Percentiles rank a stretch among this genome's conserved stretches.
Conservation (phyloP, 2,329 filamentous ascomycete species). For the Clonostachys rhizophaga region DNA sequence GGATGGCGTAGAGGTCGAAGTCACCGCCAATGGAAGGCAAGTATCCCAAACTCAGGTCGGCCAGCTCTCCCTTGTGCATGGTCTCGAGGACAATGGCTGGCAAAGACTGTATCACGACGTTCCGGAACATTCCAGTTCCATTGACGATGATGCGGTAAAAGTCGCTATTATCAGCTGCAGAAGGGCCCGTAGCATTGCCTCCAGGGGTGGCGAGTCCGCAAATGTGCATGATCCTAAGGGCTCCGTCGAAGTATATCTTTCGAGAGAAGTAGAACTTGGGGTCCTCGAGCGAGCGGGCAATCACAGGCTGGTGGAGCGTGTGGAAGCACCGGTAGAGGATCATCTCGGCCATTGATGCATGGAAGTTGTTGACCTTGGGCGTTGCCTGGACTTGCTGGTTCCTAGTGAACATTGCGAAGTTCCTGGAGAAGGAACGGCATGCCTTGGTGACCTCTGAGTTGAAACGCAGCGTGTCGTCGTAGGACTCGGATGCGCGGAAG, state of each 20-base stretch:
- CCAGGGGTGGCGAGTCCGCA: conserved; percentile 16
- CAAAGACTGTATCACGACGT: conserved; percentile 28
- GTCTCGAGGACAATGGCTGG: conserved; percentile 37
- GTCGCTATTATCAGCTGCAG: conserved; percentile 8
- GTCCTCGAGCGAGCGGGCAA: conserved; percentile 34
- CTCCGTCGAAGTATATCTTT: conserved; percentile 40
- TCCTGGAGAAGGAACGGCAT: conserved; percentile 22
- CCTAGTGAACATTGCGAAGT: conserved; percentile 26
- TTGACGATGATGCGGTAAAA: conserved; percentile 32
- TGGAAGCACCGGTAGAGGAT: conserved; percentile 42
- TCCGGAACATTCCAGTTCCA: conserved; percentile 35
- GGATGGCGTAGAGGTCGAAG: conserved; percentile 21
- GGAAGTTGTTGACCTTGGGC: conserved; percentile 26
- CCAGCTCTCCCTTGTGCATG: conserved; percentile 15
- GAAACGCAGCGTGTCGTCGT: conserved; percentile 40
- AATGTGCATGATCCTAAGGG: conserved; percentile 25
- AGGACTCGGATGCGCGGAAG: conserved; percentile 33
- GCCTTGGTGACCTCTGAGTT: conserved; percentile 36
- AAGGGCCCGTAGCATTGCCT: conserved; percentile 9
- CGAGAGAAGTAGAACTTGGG: conserved; percentile 48
- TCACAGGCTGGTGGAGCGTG: conserved; percentile 47
- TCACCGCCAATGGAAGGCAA: conserved; percentile 16
- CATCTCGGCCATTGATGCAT: conserved; percentile 34
- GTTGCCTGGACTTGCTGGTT: conserved; percentile 10
- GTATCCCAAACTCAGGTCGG: conserved; percentile 32